phyloP scores from a whole-genome alignment of 2,329 filamentous ascomycete species.

The Microdochium nivale region DNA sequence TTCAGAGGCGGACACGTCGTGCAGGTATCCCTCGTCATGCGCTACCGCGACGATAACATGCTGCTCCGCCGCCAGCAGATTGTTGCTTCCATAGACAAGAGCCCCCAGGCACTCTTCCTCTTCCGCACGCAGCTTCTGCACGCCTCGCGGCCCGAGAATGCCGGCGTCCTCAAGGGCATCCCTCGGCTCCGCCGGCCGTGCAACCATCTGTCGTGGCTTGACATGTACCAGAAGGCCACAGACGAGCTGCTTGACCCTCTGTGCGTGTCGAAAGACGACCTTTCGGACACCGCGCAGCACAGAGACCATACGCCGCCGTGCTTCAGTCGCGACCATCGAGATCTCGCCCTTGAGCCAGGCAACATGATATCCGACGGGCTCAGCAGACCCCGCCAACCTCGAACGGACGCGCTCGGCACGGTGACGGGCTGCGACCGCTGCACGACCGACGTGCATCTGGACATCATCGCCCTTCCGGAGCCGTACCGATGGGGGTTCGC shows the following conservation, averaged over 20 bases:
- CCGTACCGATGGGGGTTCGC: constrained; percentile 15
- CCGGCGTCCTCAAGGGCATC: neutral
- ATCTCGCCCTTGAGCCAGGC: constrained; percentile 9
- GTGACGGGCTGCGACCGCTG: constrained; percentile 8
- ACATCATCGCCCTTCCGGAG: constrained; percentile 9
- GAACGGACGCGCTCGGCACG: constrained; percentile 6
- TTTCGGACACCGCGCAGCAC: neutral
- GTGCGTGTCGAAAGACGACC: constrained; percentile 4
- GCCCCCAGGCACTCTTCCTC: constrained; percentile 8
- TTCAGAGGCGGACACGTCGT: constrained; percentile 11
- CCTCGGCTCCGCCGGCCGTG: constrained; percentile 9
- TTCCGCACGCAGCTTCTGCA: constrained; percentile 8
- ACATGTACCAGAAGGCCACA: constrained; percentile 4
- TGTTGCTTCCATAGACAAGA: constrained; percentile 13
- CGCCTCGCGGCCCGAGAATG: neutral
- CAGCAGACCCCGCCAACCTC: neutral
- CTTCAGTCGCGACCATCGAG: constrained; percentile 6
- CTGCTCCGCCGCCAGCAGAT: constrained; percentile 12
- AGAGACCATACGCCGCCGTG: constrained; percentile 5
- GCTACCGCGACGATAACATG: constrained; percentile 10
- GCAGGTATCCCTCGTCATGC: constrained; percentile 10
- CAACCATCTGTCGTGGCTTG: constrained; percentile 10
- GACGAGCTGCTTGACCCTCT: constrained; percentile 4
- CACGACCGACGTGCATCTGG: constrained; percentile 13
- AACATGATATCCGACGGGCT: constrained; percentile 11